Evolutionary conservation across 441 rosid species (phyloP).

Genomic region (Pelargonium citronellum): DNA sequence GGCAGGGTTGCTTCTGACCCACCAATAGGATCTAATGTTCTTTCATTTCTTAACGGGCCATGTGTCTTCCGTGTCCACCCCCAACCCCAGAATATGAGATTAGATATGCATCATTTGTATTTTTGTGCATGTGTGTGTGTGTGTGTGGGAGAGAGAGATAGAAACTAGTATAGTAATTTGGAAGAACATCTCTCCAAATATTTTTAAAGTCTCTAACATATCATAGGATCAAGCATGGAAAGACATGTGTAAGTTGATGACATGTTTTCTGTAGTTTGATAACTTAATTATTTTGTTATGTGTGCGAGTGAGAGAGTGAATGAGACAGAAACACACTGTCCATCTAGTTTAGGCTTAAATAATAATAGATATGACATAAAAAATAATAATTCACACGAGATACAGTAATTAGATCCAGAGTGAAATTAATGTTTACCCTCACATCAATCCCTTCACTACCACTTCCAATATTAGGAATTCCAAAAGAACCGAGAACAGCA

Average conservation of each 20-base stretch:
- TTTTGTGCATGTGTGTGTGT: not conserved
- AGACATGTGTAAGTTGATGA: not conserved
- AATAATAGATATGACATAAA: conserved; percentile 8
- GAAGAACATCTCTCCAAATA: not conserved
- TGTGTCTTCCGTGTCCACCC: conserved; percentile 32
- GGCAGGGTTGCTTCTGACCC: conserved; percentile 25
- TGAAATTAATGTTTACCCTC: conserved; percentile 36
- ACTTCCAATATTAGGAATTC: conserved; percentile 44
- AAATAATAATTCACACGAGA: not conserved
- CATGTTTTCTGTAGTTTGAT: not conserved
- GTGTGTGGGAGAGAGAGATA: not conserved
- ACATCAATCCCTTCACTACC: conserved; percentile 40
- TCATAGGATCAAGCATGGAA: not conserved
- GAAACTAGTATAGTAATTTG: not conserved
- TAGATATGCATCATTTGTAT: not conserved
- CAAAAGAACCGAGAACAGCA: conserved; percentile 70
- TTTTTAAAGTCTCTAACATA: not conserved
- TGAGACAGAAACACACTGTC: not conserved
- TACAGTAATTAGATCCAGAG: conserved; percentile 9
- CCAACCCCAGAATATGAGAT: conserved; percentile 10
- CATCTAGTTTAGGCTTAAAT: not conserved
- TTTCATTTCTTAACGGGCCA: conserved; percentile 37
- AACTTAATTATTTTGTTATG: not conserved
- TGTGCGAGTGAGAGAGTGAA: not conserved
- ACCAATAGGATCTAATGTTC: conserved; percentile 36